A percentile compares a stretch with the other conserved stretches of the same genome.
Conservation (phyloP, 2,329 filamentous ascomycete genomes). For the Amylocarpus encephaloides region DNA sequence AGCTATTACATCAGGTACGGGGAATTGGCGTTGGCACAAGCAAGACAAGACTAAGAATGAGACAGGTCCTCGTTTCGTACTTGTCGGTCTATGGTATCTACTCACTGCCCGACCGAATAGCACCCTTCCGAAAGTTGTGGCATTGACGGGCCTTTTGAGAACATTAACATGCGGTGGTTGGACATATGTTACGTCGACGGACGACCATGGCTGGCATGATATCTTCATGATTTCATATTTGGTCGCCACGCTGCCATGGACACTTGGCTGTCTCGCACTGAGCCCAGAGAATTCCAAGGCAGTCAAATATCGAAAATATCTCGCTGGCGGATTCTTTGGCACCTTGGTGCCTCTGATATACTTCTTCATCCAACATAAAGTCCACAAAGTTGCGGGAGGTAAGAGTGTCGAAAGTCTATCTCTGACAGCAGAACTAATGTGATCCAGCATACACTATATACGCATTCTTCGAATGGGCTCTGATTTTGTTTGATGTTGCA, state of each 20-base stretch:
- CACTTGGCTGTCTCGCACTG: slow-evolving; percentile 77
- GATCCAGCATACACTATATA: slow-evolving; percentile 86
- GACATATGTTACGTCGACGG: slow-evolving; percentile 97
- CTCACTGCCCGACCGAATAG: slow-evolving; percentile 72
- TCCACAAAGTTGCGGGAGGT: slow-evolving; percentile 92
- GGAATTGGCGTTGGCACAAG: background rate
- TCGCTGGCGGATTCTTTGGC: slow-evolving; percentile 80
- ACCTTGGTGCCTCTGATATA: slow-evolving; percentile 87
- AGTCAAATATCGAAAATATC: slow-evolving; percentile 80
- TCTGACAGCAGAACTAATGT: slow-evolving; percentile 16
- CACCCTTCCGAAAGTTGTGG: slow-evolving; percentile 74
- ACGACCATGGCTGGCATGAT: slow-evolving; percentile 98
- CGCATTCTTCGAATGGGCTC: slow-evolving; percentile 94
- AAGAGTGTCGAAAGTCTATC: slow-evolving; percentile 32
- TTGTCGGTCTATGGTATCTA: slow-evolving; percentile 89
- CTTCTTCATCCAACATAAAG: slow-evolving; percentile 98
- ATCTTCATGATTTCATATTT: slow-evolving; percentile 99
- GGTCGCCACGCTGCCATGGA: slow-evolving; percentile 92
- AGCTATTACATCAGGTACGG: slow-evolving; percentile 79
- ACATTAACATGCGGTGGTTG: slow-evolving; percentile 94
- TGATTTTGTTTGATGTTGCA: slow-evolving; percentile 90
- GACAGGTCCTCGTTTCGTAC: slow-evolving; percentile 77
- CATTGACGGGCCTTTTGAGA: slow-evolving; percentile 73
- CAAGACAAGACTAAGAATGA: slow-evolving; percentile 14
- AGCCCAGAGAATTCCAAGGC: slow-evolving; percentile 79